These are phyloP conservation scores for Solanum paucissectum DNA, from an alignment of 257 asterid genomes.

Conservation along the genomic window DNA sequence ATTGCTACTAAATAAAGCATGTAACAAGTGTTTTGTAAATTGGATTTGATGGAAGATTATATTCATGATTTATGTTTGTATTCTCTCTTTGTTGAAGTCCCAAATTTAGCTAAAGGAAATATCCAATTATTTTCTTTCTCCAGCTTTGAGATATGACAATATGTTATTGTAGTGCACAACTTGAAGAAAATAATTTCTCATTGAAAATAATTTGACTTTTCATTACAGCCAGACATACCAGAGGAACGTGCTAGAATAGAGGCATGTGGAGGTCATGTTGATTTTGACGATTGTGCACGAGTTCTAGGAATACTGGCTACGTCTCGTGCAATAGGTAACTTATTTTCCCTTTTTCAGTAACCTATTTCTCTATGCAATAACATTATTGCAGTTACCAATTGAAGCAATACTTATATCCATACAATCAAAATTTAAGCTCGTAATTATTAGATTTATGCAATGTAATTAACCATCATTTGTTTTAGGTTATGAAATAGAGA, in stretches of 20 bases:
- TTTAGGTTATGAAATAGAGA: no score
- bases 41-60: no score
- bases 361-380: not conserved
- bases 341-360: not conserved
- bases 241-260: constrained; percentile 11
- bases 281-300: not conserved
- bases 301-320: constrained; percentile 8
- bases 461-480: no score
- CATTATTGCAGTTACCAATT: not conserved
- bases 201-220: not conserved
- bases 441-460: no score
- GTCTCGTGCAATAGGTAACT: constrained; percentile 15
- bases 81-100: not conserved
- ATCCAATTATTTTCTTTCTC: not conserved
- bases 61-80: not conserved
- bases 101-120: not conserved
- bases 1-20: not conserved
- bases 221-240: constrained; percentile 5
- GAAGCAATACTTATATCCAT: not conserved
- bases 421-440: no score
- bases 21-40: not conserved
- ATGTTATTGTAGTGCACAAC: no score
- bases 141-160: not conserved
- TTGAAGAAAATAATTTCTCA: not conserved
- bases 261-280: constrained; percentile 8